Evolutionary conservation across 495 filamentous ascomycete genomes (phyloP), one percentile per base, ranked within the genome.

Genomic region (Glonium stellatum): DNA sequence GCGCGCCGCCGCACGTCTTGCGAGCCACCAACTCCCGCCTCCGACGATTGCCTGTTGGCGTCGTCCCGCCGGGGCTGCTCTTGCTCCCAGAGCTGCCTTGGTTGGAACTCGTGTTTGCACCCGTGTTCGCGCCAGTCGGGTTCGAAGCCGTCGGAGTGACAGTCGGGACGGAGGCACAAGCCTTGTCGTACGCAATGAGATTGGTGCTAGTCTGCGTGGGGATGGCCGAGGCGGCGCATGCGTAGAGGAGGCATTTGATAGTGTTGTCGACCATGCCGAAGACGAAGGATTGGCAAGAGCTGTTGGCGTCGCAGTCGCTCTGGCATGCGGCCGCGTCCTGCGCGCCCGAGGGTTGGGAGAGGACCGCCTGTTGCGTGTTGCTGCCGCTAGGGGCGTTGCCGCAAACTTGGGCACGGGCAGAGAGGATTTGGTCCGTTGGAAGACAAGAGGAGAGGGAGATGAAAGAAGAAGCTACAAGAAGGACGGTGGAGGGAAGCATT

Each of bases 401-500:
- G 31, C 55, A 57, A 5, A 44, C 48, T 31, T 31, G 27, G 37
- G 8, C 15, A 1, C 55, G 55, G 37, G 55, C 39, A 19, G 48
- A 44, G 55, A 57, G 27, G 18, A 31, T 2, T 31, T 57, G 35
- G 49, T 19, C 23, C 21, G 47, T n/a, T 41, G 55, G 55, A 15
- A 44, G 21, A 21, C 34, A 39, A 23, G 55, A 57, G 55, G 48
- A 21, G 37, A 22, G 6, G 55, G 15, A n/a, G 55, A 47, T 12
- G 22, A 25, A 18, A 44, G 55, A 39, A 6, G 48, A 27, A 21
- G 55, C 22, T n/a, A 23, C 55, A 15, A 57, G 11, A 23, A 57
- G 19, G 22, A 44, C 47, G 55, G 55, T 57, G 55, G 48, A 57
- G 55, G 55, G 31, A 39, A 46, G 55, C 55, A 57, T 57, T 15